phyloP scores from a whole-genome alignment of 805 yeast species.

The Komagataella ulmi region DNA sequence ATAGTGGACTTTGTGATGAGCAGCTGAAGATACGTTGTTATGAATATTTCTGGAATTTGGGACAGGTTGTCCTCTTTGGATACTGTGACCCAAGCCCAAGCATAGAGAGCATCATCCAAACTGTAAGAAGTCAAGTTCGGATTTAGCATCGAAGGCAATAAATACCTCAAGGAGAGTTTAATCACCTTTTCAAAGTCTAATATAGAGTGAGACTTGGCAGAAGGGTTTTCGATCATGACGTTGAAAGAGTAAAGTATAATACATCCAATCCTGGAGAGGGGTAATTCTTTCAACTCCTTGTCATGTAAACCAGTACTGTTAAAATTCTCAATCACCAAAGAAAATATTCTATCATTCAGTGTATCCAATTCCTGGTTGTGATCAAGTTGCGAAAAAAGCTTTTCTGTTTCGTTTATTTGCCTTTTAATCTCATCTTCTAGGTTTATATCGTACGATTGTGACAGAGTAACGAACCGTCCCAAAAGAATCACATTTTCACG shows the following conservation, averaged over 20 bases:
- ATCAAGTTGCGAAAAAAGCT: constrained; percentile 24
- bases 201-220: constrained; percentile 4
- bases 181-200: constrained; percentile 16
- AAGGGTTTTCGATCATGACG: constrained; percentile 7
- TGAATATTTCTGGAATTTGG: constrained; percentile 11
- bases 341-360: constrained; percentile 25
- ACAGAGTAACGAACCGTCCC: constrained; percentile 23
- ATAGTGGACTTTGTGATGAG: constrained; percentile 20
- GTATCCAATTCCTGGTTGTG: constrained; percentile 12
- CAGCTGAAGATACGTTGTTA: constrained; percentile 26
- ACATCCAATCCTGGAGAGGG: constrained; percentile 19
- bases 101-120: constrained; percentile 15
- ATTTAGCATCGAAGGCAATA: constrained; percentile 23
- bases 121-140: constrained; percentile 9
- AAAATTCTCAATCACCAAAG: constrained; percentile 24
- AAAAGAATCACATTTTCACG: constrained; percentile 11
- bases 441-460: constrained; percentile 56
- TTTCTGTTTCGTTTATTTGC: constrained; percentile 21
- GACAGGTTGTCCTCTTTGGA: constrained; percentile 5
- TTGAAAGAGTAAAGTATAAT: constrained; percentile 14
- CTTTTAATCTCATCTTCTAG: constrained; percentile 25
- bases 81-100: constrained; percentile 24
- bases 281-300: constrained; percentile 14
- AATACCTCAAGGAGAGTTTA: constrained; percentile 25
- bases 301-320: constrained; percentile 12